Evolutionary conservation across 768 basidiomycete genomes (phyloP).

Genomic region (Termitomyces titanicus): DNA sequence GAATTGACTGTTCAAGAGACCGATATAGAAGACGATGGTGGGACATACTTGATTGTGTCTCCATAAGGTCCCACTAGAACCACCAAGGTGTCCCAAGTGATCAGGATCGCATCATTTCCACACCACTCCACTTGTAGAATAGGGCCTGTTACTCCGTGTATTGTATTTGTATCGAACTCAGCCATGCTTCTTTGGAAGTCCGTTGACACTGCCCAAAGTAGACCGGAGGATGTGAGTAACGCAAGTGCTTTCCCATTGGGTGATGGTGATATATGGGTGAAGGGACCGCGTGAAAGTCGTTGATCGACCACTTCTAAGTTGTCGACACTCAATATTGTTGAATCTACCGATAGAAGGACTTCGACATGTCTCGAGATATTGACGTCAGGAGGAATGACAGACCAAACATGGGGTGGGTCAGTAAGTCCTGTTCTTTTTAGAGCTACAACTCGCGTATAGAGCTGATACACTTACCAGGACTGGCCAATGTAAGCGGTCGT

Average conservation of each 20-base stretch:
- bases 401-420: conserved; percentile 82
- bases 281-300: conserved; percentile 83
- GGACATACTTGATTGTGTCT: conserved; percentile 73
- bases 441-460: neutral
- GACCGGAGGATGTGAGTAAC: conserved; percentile 65
- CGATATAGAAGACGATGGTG: neutral
- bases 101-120: conserved; percentile 89
- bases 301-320: conserved; percentile 89
- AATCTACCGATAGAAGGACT: conserved; percentile 77
- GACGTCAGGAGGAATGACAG: conserved; percentile 84
- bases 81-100: conserved; percentile 76
- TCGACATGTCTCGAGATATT: conserved; percentile 89
- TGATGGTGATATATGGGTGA: conserved; percentile 81
- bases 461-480: conserved; percentile 52
- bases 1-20: conserved; percentile 9
- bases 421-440: conserved; percentile 51
- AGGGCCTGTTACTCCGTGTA: conserved; percentile 50
- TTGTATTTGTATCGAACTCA: conserved; percentile 72
- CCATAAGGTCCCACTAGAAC: conserved; percentile 92
- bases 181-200: conserved; percentile 89
- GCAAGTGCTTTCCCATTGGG: conserved; percentile 94
- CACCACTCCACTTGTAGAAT: conserved; percentile 88
- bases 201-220: conserved; percentile 91
- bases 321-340: conserved; percentile 82
- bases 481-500: conserved; percentile 68